Evolutionary conservation across 352 stramenopile genomes (phyloP), one percentile per base, ranked within the genome.

Genomic region (Phytopythium ostracodes): DNA sequence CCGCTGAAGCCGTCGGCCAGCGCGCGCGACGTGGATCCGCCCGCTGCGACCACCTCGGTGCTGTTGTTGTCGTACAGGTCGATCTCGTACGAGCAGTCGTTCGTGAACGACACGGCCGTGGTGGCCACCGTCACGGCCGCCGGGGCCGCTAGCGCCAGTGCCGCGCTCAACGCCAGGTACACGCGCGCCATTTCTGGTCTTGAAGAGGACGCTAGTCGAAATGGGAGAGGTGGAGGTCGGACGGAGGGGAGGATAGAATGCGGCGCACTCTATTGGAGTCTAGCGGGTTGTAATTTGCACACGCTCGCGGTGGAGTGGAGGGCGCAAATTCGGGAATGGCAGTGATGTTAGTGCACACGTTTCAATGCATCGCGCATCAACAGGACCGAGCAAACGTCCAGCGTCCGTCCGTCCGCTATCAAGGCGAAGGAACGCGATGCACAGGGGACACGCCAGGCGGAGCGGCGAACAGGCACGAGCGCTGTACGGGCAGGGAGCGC

Each of bases 21-120:
- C 11, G 70, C 54, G 22, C 74, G 67, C 12, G 66, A 73, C 38
- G 69, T 84, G 6, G 69, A 69, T 0, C 61, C 55, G 18, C 73
- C 68, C 6, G 60, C 49, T 0, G 60, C 44, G 29, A 86, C 62
- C 24, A 64, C 55, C 60, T 73, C 65, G 22, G 63, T 70, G 9
- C 50, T 66, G 38, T 61, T 65, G 70, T 86, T 85, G 68, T 88
- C 78, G 62, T 70, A 84, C 3, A 85, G 58, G 17, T 74, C 65
- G 67, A 86, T 75, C 31, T 71, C 52, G 66, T 73, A 79, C 47
- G 65, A 43, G 64, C 78, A 88, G 47, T 69, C 50, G 62, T 85
- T 88, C 44, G 75, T 65, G 54, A 77, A 75, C 18, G 66, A 65
- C 42, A 74, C 56, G 35, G 52, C 35, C 22, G 60, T 71, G 25